phyloP scores from a whole-genome alignment of 2,329 filamentous ascomycete genomes.

The Scedosporium boydii region DNA sequence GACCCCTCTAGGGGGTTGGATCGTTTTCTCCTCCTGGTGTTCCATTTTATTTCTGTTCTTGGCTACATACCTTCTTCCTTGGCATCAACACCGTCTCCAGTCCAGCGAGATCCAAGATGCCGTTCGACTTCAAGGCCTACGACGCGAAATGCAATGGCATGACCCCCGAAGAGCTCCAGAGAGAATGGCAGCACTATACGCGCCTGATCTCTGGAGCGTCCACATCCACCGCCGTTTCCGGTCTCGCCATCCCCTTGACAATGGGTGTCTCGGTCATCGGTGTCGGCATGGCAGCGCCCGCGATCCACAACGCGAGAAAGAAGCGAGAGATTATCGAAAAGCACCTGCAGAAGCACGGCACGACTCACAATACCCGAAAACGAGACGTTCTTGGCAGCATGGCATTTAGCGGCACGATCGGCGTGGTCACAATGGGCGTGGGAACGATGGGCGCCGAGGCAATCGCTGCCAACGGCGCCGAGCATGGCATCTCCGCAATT shows the following conservation, averaged over 20 bases:
- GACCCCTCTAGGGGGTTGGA: too few species aligned
- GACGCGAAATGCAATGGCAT: conserved; percentile 27
- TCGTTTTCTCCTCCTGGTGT: not conserved
- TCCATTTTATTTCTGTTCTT: not conserved
- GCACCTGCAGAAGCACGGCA: conserved; percentile 22
- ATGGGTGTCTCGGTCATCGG: conserved; percentile 28
- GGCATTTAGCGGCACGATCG: conserved; percentile 26
- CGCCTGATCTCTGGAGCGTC: conserved; percentile 28
- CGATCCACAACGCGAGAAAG: conserved; percentile 30
- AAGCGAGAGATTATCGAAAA: conserved; percentile 31
- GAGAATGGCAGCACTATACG: conserved; percentile 33
- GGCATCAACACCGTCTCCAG: not conserved
- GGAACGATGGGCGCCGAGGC: conserved; percentile 24
- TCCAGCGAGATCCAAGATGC: conserved; percentile 17
- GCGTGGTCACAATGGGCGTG: conserved; percentile 25
- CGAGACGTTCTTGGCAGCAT: conserved; percentile 28
- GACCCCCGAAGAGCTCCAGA: conserved; percentile 25
- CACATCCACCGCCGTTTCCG: conserved; percentile 28
- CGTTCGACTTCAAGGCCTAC: conserved; percentile 30
- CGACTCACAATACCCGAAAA: conserved; percentile 28
- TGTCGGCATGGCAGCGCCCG: conserved; percentile 26
- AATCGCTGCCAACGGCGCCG: conserved; percentile 22
- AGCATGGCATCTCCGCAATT: conserved; percentile 20
- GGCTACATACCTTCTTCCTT: not conserved
- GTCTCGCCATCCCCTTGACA: conserved; percentile 27